Evolutionary conservation across 2,329 filamentous ascomycete genomes (phyloP), one percentile per base, ranked within the genome.

Genomic region (Albifimbria verrucaria): DNA sequence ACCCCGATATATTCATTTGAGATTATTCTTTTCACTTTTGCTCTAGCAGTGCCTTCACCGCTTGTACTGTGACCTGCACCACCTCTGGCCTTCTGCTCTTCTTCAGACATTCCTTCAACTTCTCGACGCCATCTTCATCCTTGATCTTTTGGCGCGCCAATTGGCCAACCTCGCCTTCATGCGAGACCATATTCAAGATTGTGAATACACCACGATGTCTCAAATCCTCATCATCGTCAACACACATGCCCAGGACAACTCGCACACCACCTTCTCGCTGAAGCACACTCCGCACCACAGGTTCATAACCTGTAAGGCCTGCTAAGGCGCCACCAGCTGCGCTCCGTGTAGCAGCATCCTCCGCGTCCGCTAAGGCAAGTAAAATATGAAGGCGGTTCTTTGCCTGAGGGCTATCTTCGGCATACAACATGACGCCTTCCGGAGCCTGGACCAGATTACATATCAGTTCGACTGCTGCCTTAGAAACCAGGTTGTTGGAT

Each of bases 261-360:
- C 85, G 79, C 4, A 94, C 78, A 1, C 90, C 91, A 15, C 88
- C 80, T 5, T 90, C 83, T 32, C 88, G 79, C 54, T 83, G 81
- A 36, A 96, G 62, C 3, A 97, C 79, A 4, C 82, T 86, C 2
- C 82, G 78, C 1, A 93, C 87, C 0, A 90, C 88, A 2, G 81
- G 79, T 61, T 94, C 90, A 67, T 87, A 92, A 25, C 85, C 83
- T 0, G 92, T 92, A 22, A 99, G 72, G 71, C 89, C 89, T 1
- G 93, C 94, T 48, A 99, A 70, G 0, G 92, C 93, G 2, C 94
- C 94, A 3, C 92, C 92, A 0, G 94, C 92, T 0, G 92, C 94
- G 47, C 86, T 85, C 25, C 93, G 78, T 0, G 92, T 96, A 0
- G 83, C 85, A 7, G 82, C 71, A 59, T 97, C 92, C 49, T 96